Base-by-base conservation (phyloP, 768 basidiomycete species). In the Cubamyces lactineus region DNA sequence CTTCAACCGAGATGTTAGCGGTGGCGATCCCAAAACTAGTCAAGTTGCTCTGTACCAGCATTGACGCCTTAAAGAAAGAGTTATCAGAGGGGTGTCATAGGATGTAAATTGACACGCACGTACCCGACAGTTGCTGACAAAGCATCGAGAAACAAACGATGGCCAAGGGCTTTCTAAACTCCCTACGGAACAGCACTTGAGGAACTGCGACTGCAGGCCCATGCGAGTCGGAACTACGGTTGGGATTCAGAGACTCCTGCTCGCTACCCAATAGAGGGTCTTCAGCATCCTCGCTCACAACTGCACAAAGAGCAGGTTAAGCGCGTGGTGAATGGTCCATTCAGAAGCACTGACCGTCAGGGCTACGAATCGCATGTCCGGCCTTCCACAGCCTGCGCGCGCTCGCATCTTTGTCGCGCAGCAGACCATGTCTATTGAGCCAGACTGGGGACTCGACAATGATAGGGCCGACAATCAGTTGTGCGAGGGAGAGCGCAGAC, bases 121-220 rank as follows among this genome's bases (percentile, higher is more conserved):
- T 70, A 86, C 91, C 91, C 54, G 91, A 94, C 30, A 92, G 52
- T 72, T 94, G 92, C 66, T 94, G 92, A 26, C 85, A 83, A 19
- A 86, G 62, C 91, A 92, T 94, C 1, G 83, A 85, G 62, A 86
- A 82, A 62, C 83, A 83, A 6, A 92, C 80, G 43, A 87, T 87
- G 17, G 83, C 71, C 30, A 94, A 78, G 5, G 92, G 87, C 59
- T 73, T 79, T 45, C 84, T 79, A 28, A 91, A 75, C 64, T 89
- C 87, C 34, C 71, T 76, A 17, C 76, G 66, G 34, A 61, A 66
- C 55, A 70, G 86, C 70, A 88, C 75, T 58, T 86, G 77, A 0
- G 82, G 79, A 26, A 90, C 75, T 42, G 84, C 84, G 41, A 87
- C 71, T 46, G 76, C 66, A 5, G 69, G 69, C 39, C 70, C 62